These are phyloP conservation scores for Capsaspora owczarzaki DNA, from an alignment of 78 protist genomes.

Conservation along the genomic window DNA sequence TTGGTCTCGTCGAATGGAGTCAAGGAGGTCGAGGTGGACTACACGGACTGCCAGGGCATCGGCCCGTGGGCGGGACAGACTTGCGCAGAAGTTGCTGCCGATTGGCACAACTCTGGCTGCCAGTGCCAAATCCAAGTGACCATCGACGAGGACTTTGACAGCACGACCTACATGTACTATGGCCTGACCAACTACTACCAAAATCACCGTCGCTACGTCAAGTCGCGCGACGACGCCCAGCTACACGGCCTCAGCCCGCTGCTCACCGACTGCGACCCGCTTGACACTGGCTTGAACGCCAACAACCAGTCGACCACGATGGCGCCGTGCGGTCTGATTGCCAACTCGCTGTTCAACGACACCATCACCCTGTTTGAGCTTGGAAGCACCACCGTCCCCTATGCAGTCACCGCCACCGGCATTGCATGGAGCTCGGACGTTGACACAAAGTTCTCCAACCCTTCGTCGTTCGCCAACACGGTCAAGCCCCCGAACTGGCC, in stretches of 20 bases:
- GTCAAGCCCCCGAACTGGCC: constrained; percentile 4
- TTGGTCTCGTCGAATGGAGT: background rate
- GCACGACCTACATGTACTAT: constrained; percentile 83
- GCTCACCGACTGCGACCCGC: constrained; percentile 64
- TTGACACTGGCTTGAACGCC: too few relatives aligned
- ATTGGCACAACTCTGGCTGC: too few relatives aligned
- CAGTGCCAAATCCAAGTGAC: constrained; percentile 19
- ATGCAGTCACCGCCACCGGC: constrained; percentile 25
- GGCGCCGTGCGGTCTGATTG: constrained; percentile 87
- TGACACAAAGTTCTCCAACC: constrained; percentile 59
- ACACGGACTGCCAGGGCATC: constrained; percentile 1
- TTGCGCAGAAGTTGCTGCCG: background rate
- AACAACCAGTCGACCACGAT: too few relatives aligned
- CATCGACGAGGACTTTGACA: constrained; percentile 27
- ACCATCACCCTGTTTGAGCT: background rate
- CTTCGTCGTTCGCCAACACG: constrained; percentile 6
- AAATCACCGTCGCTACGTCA: constrained; percentile 81
- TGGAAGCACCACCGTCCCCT: background rate
- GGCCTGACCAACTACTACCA: constrained; percentile 69
- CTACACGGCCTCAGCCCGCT: constrained; percentile 31
- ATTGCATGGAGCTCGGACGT: constrained; percentile 80
- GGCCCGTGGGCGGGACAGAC: background rate
- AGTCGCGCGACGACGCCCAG: constrained; percentile 45
- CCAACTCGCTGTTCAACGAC: constrained; percentile 67
- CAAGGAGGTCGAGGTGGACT: background rate